phyloP scores from a whole-genome alignment of 306 rosid species.

The Cicer cuneatum region DNA sequence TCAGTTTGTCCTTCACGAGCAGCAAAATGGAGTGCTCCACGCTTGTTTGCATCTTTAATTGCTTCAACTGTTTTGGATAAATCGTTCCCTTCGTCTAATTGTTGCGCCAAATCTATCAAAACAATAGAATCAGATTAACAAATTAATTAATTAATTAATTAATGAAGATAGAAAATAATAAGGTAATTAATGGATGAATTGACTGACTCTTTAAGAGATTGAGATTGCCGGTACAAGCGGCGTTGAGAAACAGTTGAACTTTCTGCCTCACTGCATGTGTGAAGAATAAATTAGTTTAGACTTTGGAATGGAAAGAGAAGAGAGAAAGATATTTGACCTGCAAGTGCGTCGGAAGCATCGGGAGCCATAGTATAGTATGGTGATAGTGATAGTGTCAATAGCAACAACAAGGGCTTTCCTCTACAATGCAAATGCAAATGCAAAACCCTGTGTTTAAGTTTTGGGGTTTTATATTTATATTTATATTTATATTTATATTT shows the following conservation, averaged over 20 bases:
- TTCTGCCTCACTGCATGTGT: conserved; percentile 73
- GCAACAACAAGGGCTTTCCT: background rate
- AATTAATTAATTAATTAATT: background rate
- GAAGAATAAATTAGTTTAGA: no score
- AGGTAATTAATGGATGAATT: background rate
- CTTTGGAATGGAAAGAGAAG: background rate
- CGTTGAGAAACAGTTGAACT: conserved; percentile 83
- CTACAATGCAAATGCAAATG: background rate
- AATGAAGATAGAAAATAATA: background rate
- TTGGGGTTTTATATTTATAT: no score
- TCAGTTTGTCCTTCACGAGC: conserved; percentile 86
- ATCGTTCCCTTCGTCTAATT: conserved; percentile 79
- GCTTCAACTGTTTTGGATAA: conserved; percentile 71
- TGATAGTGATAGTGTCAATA: background rate
- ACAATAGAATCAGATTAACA: background rate
- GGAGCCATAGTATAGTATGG: conserved; percentile 57
- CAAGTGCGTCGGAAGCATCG: conserved; percentile 89
- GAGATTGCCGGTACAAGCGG: conserved; percentile 77
- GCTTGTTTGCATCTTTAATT: conserved; percentile 87
- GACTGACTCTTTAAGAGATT: conserved; percentile 77
- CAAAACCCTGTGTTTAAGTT: background rate
- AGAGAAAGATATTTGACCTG: conserved; percentile 53
- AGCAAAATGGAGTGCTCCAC: conserved; percentile 94
- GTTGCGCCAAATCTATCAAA: conserved; percentile 63
- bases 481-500: no score